A percentile compares a stretch with the other conserved stretches of the same genome.
Evolutionary conservation across 768 basidiomycete genomes (phyloP).

Genomic region (Pulveroboletus frians): DNA sequence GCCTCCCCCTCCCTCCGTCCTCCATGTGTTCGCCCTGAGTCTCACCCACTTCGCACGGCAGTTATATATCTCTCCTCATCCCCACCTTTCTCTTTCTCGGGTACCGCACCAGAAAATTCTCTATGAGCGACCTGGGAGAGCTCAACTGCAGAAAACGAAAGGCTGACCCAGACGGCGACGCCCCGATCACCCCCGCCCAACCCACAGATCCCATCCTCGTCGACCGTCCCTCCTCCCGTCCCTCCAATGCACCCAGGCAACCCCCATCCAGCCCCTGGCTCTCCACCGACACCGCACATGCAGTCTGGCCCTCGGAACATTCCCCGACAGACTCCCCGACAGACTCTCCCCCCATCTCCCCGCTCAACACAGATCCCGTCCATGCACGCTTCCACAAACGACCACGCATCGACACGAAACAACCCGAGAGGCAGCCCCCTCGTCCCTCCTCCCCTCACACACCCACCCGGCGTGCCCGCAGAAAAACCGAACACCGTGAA

Average conservation of each 20-base stretch:
- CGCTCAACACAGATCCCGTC: slow-evolving; percentile 34
- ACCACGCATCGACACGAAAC: slow-evolving; percentile 27
- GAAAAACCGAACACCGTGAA: slow-evolving; percentile 27
- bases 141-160: slow-evolving; percentile 63
- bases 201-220: slow-evolving; percentile 32
- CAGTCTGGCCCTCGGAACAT: slow-evolving; percentile 39
- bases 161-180: slow-evolving; percentile 47
- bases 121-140: slow-evolving; percentile 53
- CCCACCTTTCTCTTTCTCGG: slow-evolving; percentile 11
- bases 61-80: slow-evolving; percentile 31
- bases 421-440: slow-evolving; percentile 11
- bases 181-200: slow-evolving; percentile 29
- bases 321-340: slow-evolving; percentile 29
- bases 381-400: slow-evolving; percentile 26
- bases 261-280: slow-evolving; percentile 32
- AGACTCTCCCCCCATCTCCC: slow-evolving; percentile 33
- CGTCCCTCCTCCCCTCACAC: slow-evolving; percentile 19
- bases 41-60: slow-evolving; percentile 23
- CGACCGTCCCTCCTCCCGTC: slow-evolving; percentile 27
- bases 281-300: slow-evolving; percentile 24
- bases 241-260: slow-evolving; percentile 38
- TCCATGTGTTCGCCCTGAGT: slow-evolving; percentile 34
- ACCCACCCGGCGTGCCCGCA: slow-evolving; percentile 30
- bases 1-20: slow-evolving; percentile 21
- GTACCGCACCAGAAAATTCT: too few species aligned